Evolutionary conservation across 2,329 filamentous ascomycete species (phyloP).

Genomic region (Fusarium tjaetaba): DNA sequence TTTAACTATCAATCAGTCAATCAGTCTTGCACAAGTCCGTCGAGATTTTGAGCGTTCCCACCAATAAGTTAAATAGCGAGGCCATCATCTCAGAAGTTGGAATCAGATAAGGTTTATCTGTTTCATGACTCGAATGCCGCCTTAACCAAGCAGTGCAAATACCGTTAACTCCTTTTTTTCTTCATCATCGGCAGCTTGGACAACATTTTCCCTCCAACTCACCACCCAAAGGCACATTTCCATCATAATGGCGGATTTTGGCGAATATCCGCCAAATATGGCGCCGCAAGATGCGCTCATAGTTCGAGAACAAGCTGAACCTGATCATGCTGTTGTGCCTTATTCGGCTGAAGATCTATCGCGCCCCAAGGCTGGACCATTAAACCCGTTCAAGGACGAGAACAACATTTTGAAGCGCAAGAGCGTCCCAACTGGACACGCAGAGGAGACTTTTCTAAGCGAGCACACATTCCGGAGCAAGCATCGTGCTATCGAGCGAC

Average conservation of each 20-base stretch:
- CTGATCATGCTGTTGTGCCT: conserved; percentile 69
- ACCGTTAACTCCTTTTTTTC: background rate
- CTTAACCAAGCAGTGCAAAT: background rate
- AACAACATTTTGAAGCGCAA: conserved; percentile 74
- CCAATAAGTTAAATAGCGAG: background rate
- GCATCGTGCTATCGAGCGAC: conserved; percentile 83
- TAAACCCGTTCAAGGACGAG: conserved; percentile 78
- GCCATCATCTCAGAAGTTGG: background rate
- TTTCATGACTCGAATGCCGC: background rate
- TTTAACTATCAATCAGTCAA: background rate
- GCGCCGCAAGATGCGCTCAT: conserved; percentile 71
- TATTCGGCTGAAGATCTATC: conserved; percentile 79
- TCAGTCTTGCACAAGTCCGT: background rate
- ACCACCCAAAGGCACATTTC: background rate
- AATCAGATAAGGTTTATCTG: background rate
- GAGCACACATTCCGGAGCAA: conserved; percentile 90
- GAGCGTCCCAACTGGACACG: conserved; percentile 85
- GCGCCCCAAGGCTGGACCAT: conserved; percentile 72
- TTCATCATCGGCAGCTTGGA: background rate
- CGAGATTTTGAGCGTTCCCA: background rate
- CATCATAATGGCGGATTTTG: conserved; percentile 66
- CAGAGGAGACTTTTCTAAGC: conserved; percentile 88
- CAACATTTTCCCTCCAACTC: background rate
- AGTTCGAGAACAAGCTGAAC: conserved; percentile 62
- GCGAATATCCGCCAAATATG: conserved; percentile 73